Percentiles rank a stretch among this genome's conserved stretches.
These are phyloP conservation scores for Narthecium ossifragum DNA, from an alignment of 106 monocot species.

Conservation along the genomic window DNA sequence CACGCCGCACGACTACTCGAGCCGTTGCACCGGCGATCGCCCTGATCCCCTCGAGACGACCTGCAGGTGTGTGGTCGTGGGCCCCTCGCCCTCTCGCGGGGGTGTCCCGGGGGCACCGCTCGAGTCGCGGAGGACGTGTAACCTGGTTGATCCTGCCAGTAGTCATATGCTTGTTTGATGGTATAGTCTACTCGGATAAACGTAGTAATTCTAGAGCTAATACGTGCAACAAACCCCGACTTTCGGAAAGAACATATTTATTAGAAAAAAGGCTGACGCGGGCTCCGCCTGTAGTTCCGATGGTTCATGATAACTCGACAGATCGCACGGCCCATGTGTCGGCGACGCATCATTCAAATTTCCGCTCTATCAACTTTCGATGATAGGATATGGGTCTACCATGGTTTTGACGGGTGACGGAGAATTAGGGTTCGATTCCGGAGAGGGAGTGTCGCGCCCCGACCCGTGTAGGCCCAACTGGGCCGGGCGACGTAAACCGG, in stretches of 20 bases:
- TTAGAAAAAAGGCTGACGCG: constrained; percentile 18
- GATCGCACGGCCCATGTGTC: neutral
- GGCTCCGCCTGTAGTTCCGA: too few species aligned
- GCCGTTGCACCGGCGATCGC: too few species aligned
- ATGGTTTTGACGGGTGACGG: constrained; percentile 23
- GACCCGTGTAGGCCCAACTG: too few species aligned
- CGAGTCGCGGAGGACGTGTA: too few species aligned
- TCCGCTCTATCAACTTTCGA: constrained; percentile 1
- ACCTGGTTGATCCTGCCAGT: too few species aligned
- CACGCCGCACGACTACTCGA: too few species aligned
- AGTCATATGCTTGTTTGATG: constrained; percentile 16
- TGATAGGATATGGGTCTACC: constrained; percentile 20
- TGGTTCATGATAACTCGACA: constrained; percentile 15
- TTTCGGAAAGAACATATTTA: constrained; percentile 25
- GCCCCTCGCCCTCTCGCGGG: too few species aligned
- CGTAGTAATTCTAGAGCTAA: constrained; percentile 35
- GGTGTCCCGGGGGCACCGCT: too few species aligned
- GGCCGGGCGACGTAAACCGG: too few species aligned
- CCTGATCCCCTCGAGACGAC: too few species aligned
- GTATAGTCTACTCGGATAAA: constrained; percentile 17
- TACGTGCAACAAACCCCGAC: constrained; percentile 31
- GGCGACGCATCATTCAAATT: neutral
- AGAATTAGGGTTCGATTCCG: constrained; percentile 35
- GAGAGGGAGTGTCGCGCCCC: too few species aligned
- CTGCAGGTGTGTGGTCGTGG: too few species aligned